phyloP scores from a whole-genome alignment of 2,329 filamentous ascomycete genomes.

The Stemphylium vesicarium region DNA sequence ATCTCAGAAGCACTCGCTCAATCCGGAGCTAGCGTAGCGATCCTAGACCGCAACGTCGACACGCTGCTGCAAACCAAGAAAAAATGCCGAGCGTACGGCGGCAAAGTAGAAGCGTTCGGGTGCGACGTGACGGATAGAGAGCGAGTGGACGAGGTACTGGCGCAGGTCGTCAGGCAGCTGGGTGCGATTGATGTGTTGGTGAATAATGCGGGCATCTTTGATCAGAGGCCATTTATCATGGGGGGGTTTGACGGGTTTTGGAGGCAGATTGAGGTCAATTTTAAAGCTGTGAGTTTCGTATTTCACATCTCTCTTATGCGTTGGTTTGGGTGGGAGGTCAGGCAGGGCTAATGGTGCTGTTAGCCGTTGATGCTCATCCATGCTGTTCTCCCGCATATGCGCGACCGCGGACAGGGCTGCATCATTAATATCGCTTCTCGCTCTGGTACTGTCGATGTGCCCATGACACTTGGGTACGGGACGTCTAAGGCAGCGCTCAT shows the following conservation, averaged over 20 bases:
- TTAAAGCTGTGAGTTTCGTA: slow-evolving; percentile 27
- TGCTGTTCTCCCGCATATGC: slow-evolving; percentile 30
- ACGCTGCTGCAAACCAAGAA: slow-evolving; percentile 27
- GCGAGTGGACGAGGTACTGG: slow-evolving; percentile 18
- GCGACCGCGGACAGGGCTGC: slow-evolving; percentile 32
- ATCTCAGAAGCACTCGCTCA: slow-evolving; percentile 35
- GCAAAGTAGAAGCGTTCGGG: slow-evolving; percentile 25
- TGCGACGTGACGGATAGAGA: slow-evolving; percentile 32
- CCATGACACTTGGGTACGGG: slow-evolving; percentile 41
- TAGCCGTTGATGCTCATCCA: slow-evolving; percentile 38
- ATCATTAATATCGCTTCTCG: slow-evolving; percentile 42
- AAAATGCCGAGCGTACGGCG: slow-evolving; percentile 28
- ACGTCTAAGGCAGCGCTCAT: slow-evolving; percentile 38
- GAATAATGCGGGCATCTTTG: slow-evolving; percentile 39
- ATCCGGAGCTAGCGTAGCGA: slow-evolving; percentile 36
- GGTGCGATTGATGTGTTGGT: slow-evolving; percentile 36
- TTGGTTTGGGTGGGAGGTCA: neutral
- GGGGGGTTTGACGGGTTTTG: slow-evolving; percentile 34
- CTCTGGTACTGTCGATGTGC: slow-evolving; percentile 39
- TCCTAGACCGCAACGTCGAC: slow-evolving; percentile 34
- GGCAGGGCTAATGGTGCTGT: neutral
- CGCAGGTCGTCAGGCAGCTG: slow-evolving; percentile 26
- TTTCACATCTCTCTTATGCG: neutral
- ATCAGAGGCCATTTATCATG: slow-evolving; percentile 38
- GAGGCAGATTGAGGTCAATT: slow-evolving; percentile 42